phyloP scores from a whole-genome alignment of 306 rosid genomes.

The Potentilla sterilis region DNA sequence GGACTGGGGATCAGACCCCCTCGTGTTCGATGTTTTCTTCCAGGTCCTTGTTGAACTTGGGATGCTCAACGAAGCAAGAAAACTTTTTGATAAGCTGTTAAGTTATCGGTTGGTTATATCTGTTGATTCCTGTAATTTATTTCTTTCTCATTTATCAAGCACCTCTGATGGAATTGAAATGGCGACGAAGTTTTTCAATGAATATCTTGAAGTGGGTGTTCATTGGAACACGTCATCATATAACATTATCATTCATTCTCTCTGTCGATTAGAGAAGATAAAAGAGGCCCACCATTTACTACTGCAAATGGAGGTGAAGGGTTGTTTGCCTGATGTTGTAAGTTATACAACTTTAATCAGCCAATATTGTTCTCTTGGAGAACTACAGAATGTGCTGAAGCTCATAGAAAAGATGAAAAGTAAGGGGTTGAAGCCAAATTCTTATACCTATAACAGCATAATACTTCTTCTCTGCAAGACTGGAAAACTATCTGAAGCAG shows the following conservation, averaged over 20 bases:
- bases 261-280: constrained; percentile 60
- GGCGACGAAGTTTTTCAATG: constrained; percentile 51
- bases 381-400: constrained; percentile 58
- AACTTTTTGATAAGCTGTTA: constrained; percentile 53
- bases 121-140: constrained; percentile 74
- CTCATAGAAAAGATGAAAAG: constrained; percentile 66
- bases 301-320: constrained; percentile 64
- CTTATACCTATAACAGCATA: constrained; percentile 58
- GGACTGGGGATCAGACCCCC: constrained; percentile 77
- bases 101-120: constrained; percentile 60
- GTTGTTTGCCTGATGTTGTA: constrained; percentile 64
- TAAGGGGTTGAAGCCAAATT: constrained; percentile 58
- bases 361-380: constrained; percentile 60
- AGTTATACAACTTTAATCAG: constrained; percentile 72
- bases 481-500: constrained; percentile 57
- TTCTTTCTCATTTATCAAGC: constrained; percentile 47
- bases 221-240: constrained; percentile 66
- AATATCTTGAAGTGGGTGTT: constrained; percentile 63
- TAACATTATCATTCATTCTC: constrained; percentile 59
- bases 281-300: constrained; percentile 74
- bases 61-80: constrained; percentile 55
- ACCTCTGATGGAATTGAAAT: constrained; percentile 39
- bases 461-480: constrained; percentile 55
- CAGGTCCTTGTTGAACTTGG: constrained; percentile 73
- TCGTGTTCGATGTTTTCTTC: constrained; percentile 69